Conservation (phyloP, 129 eudicot genomes). For the Calendula officinalis region DNA sequence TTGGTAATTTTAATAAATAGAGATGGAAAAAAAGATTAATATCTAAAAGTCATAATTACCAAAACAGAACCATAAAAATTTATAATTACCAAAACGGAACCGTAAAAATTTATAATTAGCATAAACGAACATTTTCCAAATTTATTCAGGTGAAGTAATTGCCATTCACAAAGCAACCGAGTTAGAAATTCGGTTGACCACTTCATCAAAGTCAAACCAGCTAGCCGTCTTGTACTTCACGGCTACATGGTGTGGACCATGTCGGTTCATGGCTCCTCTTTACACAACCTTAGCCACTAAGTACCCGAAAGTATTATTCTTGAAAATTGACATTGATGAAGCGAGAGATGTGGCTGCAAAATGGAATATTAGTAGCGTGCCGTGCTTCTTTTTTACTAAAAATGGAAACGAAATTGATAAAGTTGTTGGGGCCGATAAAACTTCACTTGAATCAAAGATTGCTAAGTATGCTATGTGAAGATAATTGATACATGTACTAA, state of each 20-base stretch:
- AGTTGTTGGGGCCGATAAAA: slow-evolving; percentile 63
- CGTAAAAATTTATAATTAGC: too few species aligned
- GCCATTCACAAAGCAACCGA: slow-evolving; percentile 47
- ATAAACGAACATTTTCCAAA: too few species aligned
- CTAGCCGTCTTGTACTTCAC: slow-evolving; percentile 72
- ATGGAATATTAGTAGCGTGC: slow-evolving; percentile 68
- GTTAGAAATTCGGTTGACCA: slow-evolving; percentile 44
- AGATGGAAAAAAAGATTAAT: too few species aligned
- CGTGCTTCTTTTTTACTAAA: slow-evolving; percentile 55
- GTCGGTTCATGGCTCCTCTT: slow-evolving; percentile 61
- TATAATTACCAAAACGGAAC: too few species aligned
- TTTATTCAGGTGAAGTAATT: slow-evolving; percentile 55
- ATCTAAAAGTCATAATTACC: too few species aligned
- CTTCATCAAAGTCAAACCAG: slow-evolving; percentile 51
- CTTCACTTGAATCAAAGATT: slow-evolving; percentile 59
- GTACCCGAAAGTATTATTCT: slow-evolving; percentile 49
- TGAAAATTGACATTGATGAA: slow-evolving; percentile 76
- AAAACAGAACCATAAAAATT: too few species aligned
- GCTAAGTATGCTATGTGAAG: slow-evolving; percentile 47
- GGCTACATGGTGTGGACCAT: slow-evolving; percentile 95
- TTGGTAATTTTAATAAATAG: too few species aligned
- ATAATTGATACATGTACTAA: not conserved
- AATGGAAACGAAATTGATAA: slow-evolving; percentile 67
- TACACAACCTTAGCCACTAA: slow-evolving; percentile 56
- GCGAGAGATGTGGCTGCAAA: slow-evolving; percentile 50